These are phyloP conservation scores for Stephania cephalantha DNA, from an alignment of 164 flowering plant species.

Conservation along the genomic window DNA sequence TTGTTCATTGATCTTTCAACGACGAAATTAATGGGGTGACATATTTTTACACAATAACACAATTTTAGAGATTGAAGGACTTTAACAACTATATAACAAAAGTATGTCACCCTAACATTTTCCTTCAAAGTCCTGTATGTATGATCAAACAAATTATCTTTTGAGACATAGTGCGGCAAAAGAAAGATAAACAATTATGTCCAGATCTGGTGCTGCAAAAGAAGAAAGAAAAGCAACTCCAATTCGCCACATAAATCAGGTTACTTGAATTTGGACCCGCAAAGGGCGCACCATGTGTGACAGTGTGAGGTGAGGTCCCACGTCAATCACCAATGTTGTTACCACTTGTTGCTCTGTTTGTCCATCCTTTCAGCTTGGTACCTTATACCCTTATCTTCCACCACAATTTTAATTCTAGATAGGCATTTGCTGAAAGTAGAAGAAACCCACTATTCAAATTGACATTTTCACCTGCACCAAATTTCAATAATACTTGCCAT, in stretches of 20 bases:
- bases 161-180: background rate
- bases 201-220: background rate
- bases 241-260: background rate
- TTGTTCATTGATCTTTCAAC: too few relatives aligned
- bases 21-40: too few relatives aligned
- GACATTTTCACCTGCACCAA: background rate
- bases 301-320: too few relatives aligned
- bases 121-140: background rate
- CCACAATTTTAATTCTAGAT: background rate
- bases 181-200: background rate
- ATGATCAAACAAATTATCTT: background rate
- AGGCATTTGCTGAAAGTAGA: background rate
- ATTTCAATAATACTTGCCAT: background rate
- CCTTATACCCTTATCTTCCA: background rate
- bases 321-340: too few relatives aligned
- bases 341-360: background rate
- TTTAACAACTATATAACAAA: background rate
- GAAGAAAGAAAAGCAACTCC: background rate
- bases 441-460: background rate
- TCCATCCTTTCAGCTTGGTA: background rate
- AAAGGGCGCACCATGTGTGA: background rate
- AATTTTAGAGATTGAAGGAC: too few relatives aligned
- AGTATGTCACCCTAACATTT: background rate
- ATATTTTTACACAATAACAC: too few relatives aligned
- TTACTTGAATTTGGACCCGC: background rate